These are phyloP conservation scores for Kwoniella dejecticola DNA, from an alignment of 768 basidiomycete species.

Conservation along the genomic window DNA sequence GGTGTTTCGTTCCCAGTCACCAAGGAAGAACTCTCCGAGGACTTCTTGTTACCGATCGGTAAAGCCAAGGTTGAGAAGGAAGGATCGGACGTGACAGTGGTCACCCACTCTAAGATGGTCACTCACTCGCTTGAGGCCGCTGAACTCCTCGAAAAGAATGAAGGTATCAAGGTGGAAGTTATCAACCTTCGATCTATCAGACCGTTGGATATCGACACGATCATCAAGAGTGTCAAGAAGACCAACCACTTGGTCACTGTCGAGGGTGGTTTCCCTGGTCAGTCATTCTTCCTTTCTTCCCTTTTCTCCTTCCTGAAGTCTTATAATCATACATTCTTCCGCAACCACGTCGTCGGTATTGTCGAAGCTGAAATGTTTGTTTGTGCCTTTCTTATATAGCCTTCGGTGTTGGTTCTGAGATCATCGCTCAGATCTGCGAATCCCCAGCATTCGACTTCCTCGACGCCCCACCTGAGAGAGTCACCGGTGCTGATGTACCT, in stretches of 20 bases:
- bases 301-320: too few relatives aligned
- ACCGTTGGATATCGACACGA: constrained; percentile 95
- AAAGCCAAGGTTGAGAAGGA: constrained; percentile 94
- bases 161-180: constrained; percentile 92
- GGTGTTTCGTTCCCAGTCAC: constrained; percentile 97
- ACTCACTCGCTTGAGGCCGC: constrained; percentile 92
- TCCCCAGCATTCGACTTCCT: constrained; percentile 98
- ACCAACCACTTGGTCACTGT: constrained; percentile 93
- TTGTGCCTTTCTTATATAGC: too few relatives aligned
- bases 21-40: constrained; percentile 87
- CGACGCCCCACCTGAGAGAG: constrained; percentile 94
- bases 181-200: constrained; percentile 81
- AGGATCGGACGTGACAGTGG: constrained; percentile 90
- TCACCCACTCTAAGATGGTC: constrained; percentile 98
- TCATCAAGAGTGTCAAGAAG: constrained; percentile 96
- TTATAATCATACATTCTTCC: too few relatives aligned
- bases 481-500: constrained; percentile 94
- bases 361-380: background rate
- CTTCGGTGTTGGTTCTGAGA: constrained; percentile 98
- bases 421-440: constrained; percentile 95
- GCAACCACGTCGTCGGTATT: too few relatives aligned
- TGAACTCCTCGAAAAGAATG: constrained; percentile 84
- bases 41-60: constrained; percentile 93
- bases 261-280: constrained; percentile 91
- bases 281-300: background rate